Evolutionary conservation across 2,329 filamentous ascomycete genomes (phyloP).

Genomic region (Pseudogymnoascus sp.): DNA sequence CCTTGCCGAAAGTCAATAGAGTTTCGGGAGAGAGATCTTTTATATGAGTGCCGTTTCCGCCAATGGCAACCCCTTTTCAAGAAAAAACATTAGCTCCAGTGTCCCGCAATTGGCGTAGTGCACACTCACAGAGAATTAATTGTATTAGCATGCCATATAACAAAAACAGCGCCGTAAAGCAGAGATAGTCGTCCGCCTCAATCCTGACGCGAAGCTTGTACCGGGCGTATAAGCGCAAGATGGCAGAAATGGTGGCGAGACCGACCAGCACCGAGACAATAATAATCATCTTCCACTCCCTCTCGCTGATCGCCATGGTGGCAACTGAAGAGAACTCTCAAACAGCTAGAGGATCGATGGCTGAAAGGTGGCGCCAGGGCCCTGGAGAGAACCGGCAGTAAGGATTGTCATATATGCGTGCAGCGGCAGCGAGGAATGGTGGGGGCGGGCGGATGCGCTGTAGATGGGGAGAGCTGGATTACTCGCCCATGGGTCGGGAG

Average conservation of each 20-base stretch:
- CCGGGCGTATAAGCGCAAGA: neutral
- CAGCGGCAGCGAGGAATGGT: neutral
- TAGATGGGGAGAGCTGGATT: neutral
- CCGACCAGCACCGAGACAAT: neutral
- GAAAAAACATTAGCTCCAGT: neutral
- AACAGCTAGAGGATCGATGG: neutral
- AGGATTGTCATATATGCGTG: slow-evolving; percentile 3
- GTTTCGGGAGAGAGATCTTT: neutral
- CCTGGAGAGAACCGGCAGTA: neutral
- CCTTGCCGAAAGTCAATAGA: neutral
- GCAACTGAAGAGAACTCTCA: neutral
- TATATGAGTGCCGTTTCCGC: neutral
- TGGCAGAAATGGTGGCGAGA: neutral
- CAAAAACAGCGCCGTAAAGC: neutral
- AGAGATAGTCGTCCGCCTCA: neutral
- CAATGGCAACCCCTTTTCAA: neutral
- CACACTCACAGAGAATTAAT: neutral
- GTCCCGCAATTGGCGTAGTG: neutral
- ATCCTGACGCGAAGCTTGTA: neutral
- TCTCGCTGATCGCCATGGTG: slow-evolving; percentile 1
- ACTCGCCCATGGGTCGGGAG: neutral
- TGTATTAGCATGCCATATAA: slow-evolving; percentile 1
- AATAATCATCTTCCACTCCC: neutral
- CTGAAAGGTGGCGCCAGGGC: neutral
- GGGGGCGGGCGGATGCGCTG: neutral